A percentile compares a stretch with the other conserved stretches of the same genome.
Evolutionary conservation across 176 grass and related monocot species (phyloP).

Genomic region (Canna indica): DNA sequence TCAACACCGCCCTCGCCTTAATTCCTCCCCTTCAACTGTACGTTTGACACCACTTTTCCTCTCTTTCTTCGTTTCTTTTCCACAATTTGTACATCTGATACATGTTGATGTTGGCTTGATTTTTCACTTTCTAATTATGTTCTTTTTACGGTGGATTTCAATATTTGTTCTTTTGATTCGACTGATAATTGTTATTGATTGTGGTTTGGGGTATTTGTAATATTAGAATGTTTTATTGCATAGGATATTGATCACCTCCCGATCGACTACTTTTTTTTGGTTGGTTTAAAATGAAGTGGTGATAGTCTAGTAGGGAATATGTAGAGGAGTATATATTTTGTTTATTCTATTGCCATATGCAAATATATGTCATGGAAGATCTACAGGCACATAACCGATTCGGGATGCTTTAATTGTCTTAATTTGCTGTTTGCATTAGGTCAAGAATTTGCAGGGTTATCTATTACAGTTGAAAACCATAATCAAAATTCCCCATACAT

Average conservation of each 20-base stretch:
- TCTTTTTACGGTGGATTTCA: neutral
- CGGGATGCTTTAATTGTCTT: neutral
- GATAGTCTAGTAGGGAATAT: neutral
- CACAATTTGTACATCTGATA: neutral
- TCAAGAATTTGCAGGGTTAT: neutral
- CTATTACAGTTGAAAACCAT: no score
- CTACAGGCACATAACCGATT: neutral
- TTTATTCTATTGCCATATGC: neutral
- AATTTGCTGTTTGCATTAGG: neutral
- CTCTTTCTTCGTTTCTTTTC: neutral
- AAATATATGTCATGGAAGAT: neutral
- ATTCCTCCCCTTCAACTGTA: constrained; percentile 77
- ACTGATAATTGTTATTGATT: no score
- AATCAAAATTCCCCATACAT: no score
- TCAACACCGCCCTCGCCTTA: constrained; percentile 62
- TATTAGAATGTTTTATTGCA: no score
- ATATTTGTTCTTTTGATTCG: neutral
- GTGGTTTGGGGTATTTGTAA: no score
- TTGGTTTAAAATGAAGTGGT: neutral
- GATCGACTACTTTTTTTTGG: no score
- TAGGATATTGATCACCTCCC: no score
- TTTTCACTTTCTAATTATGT: neutral
- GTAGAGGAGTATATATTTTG: neutral
- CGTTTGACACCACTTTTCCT: constrained; percentile 2
- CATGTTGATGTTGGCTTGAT: neutral